These are phyloP conservation scores for Ascodesmis nigricans DNA, from an alignment of 495 filamentous ascomycete genomes.

Conservation along the genomic window DNA sequence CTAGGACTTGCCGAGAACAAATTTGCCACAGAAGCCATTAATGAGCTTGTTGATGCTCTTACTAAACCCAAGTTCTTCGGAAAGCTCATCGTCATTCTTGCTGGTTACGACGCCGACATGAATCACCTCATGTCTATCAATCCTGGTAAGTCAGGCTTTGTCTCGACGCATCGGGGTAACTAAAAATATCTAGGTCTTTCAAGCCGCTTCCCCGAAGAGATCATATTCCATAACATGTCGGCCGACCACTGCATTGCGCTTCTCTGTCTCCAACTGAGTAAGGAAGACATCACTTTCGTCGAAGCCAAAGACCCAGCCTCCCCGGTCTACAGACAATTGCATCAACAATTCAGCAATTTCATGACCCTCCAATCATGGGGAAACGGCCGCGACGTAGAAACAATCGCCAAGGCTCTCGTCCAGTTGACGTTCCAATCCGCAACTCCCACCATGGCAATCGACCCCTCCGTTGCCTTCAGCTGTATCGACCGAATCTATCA, in stretches of 20 bases:
- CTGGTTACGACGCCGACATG: constrained; percentile 52
- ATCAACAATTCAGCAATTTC: not conserved
- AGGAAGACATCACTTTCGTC: not conserved
- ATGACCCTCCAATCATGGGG: constrained; percentile 1
- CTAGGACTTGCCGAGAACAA: constrained; percentile 32
- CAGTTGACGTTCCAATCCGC: not conserved
- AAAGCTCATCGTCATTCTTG: constrained; percentile 55
- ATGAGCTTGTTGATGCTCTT: constrained; percentile 48
- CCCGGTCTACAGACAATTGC: not conserved
- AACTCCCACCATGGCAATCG: not conserved
- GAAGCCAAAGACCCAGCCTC: not conserved
- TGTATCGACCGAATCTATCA: no score
- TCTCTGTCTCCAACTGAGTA: not conserved
- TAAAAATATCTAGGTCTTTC: no score
- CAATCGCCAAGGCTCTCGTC: constrained; percentile 1
- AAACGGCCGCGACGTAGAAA: constrained; percentile 3
- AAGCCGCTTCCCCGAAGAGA: constrained; percentile 35
- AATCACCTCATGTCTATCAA: constrained; percentile 44
- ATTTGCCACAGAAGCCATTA: constrained; percentile 49
- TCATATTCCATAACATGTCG: constrained; percentile 28
- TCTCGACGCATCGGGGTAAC: no score
- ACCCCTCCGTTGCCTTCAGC: no score
- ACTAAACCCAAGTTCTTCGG: constrained; percentile 39
- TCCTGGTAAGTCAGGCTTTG: no score
- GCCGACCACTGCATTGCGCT: not conserved